Evolutionary conservation across 2,329 filamentous ascomycete species (phyloP).

Genomic region (Fusarium avenaceum): DNA sequence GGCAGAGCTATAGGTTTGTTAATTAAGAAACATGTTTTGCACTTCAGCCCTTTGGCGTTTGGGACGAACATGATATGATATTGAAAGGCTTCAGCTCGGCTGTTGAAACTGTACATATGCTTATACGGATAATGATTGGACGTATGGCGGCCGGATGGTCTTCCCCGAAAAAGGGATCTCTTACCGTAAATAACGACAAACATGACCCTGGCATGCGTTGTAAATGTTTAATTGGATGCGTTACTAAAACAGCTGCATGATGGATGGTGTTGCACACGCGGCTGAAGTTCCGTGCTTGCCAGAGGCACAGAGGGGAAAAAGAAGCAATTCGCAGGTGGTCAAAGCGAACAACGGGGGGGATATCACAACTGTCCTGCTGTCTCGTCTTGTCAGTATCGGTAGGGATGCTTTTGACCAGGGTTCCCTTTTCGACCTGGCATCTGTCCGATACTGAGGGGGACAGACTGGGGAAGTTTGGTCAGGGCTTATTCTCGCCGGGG

Average conservation of each 20-base stretch:
- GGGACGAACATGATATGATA: constrained; percentile 5
- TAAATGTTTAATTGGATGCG: constrained; percentile 9
- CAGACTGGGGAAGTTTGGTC: constrained; percentile 4
- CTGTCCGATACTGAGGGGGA: neutral
- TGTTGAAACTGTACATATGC: neutral
- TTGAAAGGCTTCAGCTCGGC: constrained; percentile 3
- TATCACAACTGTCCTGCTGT: too few species aligned
- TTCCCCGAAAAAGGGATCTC: neutral
- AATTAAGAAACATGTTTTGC: constrained; percentile 10
- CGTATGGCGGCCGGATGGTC: neutral
- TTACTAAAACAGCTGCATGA: constrained; percentile 16
- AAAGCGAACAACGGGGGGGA: constrained; percentile 4
- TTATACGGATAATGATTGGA: neutral
- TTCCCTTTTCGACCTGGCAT: neutral
- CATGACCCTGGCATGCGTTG: neutral
- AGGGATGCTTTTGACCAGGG: neutral
- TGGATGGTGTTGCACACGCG: constrained; percentile 12
- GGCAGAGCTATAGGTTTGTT: neutral
- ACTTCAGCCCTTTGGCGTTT: constrained; percentile 6
- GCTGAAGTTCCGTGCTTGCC: constrained; percentile 13
- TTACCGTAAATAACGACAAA: constrained; percentile 6
- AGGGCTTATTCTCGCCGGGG: neutral
- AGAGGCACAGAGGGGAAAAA: neutral
- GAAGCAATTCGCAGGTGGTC: constrained; percentile 18
- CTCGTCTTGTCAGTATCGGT: too few species aligned